phyloP scores from a whole-genome alignment of 768 basidiomycete species.

The Russula sp. region DNA sequence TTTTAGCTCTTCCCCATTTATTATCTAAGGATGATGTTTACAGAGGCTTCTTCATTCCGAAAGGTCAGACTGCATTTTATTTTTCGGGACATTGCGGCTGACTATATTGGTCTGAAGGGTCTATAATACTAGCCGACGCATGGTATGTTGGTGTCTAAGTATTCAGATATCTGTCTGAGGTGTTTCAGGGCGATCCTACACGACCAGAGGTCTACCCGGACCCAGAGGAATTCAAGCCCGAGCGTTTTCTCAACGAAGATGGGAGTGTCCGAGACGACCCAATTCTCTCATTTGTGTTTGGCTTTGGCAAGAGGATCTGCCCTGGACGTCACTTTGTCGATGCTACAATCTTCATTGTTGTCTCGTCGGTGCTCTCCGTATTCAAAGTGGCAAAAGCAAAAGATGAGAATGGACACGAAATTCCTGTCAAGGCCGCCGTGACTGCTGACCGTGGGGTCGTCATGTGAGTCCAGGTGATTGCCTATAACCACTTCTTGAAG shows the following conservation, averaged over 20 bases:
- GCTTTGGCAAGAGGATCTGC: background rate
- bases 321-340: background rate
- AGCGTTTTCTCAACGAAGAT: constrained; percentile 24
- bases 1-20: constrained; percentile 31
- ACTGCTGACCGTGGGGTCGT: background rate
- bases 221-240: constrained; percentile 24
- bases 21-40: constrained; percentile 32
- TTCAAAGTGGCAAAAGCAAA: background rate
- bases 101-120: background rate
- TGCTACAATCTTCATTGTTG: background rate
- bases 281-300: background rate
- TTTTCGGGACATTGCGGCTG: background rate
- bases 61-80: constrained; percentile 22
- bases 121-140: constrained; percentile 32
- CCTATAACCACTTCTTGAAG: background rate
- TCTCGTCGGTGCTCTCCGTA: background rate
- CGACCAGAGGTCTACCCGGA: constrained; percentile 19
- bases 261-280: constrained; percentile 1
- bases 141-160: constrained; percentile 27
- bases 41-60: constrained; percentile 34
- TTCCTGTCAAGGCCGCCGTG: background rate
- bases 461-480: background rate
- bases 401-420: background rate
- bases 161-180: background rate
- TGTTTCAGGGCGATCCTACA: constrained; percentile 22